Evolutionary conservation across 352 stramenopile species (phyloP), one percentile per base, ranked within the genome.

Genomic region (Phytophthora pistaciae): DNA sequence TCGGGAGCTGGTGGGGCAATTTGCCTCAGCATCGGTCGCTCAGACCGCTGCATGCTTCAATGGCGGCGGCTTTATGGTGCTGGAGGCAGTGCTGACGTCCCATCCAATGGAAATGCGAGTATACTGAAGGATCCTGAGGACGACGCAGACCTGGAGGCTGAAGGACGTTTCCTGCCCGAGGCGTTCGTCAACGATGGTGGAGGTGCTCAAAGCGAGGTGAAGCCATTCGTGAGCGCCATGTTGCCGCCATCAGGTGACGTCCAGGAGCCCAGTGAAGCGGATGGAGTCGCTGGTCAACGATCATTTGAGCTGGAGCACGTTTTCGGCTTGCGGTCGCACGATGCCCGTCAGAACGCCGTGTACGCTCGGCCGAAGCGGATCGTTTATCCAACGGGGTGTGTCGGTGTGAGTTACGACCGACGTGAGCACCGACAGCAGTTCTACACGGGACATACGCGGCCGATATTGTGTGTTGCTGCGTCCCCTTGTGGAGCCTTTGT

Each of bases 321-420:
- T 3, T 95, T 94, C 55, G 86, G 88, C 3, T 73, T 88, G 27
- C 83, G 88, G 13, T 49, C 70, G 8, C 64, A 89, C 62, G 88
- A 95, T 46, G 78, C 83, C 2, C 82, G 88, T 25, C 84, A 90
- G 54, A 91, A 90, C 40, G 75, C 68, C 0, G 75, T 82, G 21
- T 95, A 94, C 38, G 66, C 78, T 55, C 88, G 86, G 53, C 81
- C 82, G 40, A 94, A 94, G 56, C 80, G 85, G 46, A 77, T 95
- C 2, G 31, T 95, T 11, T 91, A 77, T 57, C 76, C 81, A n/a
- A 76, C 86, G 4, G 88, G 84, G 5, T 85, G 79, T 31, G 38
- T 95, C 36, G 88, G 77, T 8, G 67, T 94, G 31, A 84, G 85
- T 31, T 95, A 95, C 74, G 86, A 95, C 46, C 83, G 88, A 18